Base-by-base conservation (phyloP, 345 rosid genomes). In the Aethionema arabicum region DNA sequence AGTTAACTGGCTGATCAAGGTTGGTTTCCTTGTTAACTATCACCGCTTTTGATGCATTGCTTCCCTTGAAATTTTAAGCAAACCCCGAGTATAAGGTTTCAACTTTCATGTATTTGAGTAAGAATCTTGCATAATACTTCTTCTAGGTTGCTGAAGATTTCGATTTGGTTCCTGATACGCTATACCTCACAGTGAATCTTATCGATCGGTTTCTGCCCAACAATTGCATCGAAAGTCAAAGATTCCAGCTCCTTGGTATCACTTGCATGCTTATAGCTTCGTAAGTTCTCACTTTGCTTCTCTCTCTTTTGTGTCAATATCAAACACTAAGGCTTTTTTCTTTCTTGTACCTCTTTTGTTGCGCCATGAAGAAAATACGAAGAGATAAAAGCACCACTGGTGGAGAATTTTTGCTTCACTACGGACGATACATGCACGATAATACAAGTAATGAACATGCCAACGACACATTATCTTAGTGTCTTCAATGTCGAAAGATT, bases 1-100 rank as follows among this genome's bases (percentile, higher is more conserved):
- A 48, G 76, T 91, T 59, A 91, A 88, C 69, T 91, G 98, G 98
- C 85, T 91, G 59, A 88, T 91, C 27, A 95, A 91, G 91, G 96
- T 87, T 43, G 59, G 82, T 66, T 16, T 31, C 56, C 47, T 11
- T 12, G 37, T 54, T 39, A 52, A n/a, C n/a, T n/a, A n/a, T n/a
- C n/a, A n/a, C n/a, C 12, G n/a, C 42, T 32, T 32, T 15, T 8
- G 43, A 44, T 32, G 32, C 63, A 59, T 56, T n/a, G n/a, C n/a
- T n/a, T n/a, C n/a, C n/a, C n/a, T 29, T 35, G 8, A n/a, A 43
- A 32, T n/a, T 60, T 32, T n/a, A n/a, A n/a, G n/a, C n/a, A n/a
- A n/a, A n/a, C n/a, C n/a, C n/a, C n/a, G n/a, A n/a, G n/a, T n/a
- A n/a, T n/a, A n/a, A n/a, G n/a, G n/a, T n/a, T n/a, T n/a, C n/a